These are phyloP conservation scores for Luvunga scandens DNA, from an alignment of 345 rosid genomes.

Conservation along the genomic window DNA sequence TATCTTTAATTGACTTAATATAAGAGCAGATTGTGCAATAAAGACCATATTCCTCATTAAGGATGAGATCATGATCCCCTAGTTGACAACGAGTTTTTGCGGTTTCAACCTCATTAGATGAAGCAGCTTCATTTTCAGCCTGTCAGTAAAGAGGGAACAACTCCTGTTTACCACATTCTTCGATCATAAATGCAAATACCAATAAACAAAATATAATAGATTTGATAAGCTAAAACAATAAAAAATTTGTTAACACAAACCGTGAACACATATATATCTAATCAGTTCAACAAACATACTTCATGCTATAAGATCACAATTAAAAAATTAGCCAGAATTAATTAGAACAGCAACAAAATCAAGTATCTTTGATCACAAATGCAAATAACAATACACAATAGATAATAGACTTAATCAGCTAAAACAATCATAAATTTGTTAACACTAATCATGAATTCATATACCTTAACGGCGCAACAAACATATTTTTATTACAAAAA, in stretches of 20 bases:
- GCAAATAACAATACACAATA: not conserved
- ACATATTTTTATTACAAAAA: not conserved
- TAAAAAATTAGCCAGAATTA: not conserved
- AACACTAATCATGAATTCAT: not conserved
- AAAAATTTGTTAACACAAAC: not conserved
- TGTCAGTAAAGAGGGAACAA: constrained; percentile 14
- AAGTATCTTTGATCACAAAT: not conserved
- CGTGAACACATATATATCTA: not conserved
- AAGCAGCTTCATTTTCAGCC: constrained; percentile 9
- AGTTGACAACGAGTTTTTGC: constrained; percentile 20
- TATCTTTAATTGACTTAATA: constrained; percentile 33
- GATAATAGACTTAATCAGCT: not conserved
- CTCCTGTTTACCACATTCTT: not conserved
- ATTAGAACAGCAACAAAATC: not conserved
- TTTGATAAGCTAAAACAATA: not conserved
- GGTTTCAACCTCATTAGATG: constrained; percentile 3
- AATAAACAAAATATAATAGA: not conserved
- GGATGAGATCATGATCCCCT: constrained; percentile 42
- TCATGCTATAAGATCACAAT: not conserved
- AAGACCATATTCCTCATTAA: constrained; percentile 56
- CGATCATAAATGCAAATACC: not conserved
- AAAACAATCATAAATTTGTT: not conserved
- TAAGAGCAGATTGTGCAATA: constrained; percentile 38
- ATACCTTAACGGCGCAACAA: not conserved
- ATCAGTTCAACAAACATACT: not conserved